Conservation (phyloP, 2,329 filamentous ascomycete species). For the Xylariaceae sp. region DNA sequence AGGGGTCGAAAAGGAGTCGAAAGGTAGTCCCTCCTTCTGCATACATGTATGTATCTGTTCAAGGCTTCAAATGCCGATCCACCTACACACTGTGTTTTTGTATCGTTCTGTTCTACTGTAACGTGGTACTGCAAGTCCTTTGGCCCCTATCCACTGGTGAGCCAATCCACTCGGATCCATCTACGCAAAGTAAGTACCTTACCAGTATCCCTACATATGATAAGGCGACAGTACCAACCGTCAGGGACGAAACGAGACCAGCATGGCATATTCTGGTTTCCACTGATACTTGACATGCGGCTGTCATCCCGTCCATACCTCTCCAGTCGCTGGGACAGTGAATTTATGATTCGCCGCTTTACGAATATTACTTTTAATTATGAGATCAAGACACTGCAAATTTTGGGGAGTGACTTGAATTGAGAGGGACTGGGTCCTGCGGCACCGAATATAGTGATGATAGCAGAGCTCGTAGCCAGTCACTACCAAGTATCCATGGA, state of each 20-base stretch:
- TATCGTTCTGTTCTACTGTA: constrained; percentile 24
- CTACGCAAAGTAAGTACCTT: neutral
- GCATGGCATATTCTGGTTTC: neutral
- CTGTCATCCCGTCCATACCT: too few relatives aligned
- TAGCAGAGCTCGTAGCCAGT: too few relatives aligned
- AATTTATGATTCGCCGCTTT: constrained; percentile 8
- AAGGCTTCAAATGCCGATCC: constrained; percentile 22
- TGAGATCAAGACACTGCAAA: neutral
- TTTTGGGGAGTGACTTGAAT: too few relatives aligned
- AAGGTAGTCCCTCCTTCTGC: constrained; percentile 5
- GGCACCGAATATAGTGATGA: too few relatives aligned
- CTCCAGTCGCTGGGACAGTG: too few relatives aligned
- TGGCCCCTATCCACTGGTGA: constrained; percentile 13
- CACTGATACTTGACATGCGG: too few relatives aligned
- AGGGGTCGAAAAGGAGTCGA: constrained; percentile 9
- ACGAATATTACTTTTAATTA: constrained; percentile 1
- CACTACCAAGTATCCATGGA: too few relatives aligned
- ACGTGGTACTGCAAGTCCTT: constrained; percentile 27
- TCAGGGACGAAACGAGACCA: constrained; percentile 5
- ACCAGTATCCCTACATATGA: too few relatives aligned
- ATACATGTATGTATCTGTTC: constrained; percentile 2
- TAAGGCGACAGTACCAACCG: constrained; percentile 6
- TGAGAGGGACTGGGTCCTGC: too few relatives aligned
- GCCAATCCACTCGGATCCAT: constrained; percentile 9
- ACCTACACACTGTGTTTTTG: constrained; percentile 10